phyloP scores from a whole-genome alignment of 306 rosid genomes.

The Prunus kanzakura region DNA sequence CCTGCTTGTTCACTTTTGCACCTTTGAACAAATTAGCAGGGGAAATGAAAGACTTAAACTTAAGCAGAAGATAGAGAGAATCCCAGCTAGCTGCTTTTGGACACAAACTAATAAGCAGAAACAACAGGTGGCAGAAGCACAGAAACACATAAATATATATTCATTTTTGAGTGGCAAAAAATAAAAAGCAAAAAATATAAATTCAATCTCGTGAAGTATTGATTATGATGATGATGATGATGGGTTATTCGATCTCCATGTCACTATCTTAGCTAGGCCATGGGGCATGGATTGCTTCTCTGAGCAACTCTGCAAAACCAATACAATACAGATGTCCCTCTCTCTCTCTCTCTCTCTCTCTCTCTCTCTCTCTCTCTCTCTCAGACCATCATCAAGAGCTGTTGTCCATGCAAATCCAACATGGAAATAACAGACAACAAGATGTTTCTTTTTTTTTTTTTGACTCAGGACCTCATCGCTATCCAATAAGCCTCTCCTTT shows the following conservation, averaged over 20 bases:
- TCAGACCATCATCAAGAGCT: conserved; percentile 20
- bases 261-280: conserved; percentile 55
- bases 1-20: background rate
- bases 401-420: conserved; percentile 36
- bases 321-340: conserved; percentile 27
- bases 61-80: background rate
- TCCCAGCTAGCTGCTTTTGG: background rate
- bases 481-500: conserved; percentile 27
- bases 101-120: no score
- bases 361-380: conserved; percentile 12
- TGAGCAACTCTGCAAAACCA: conserved; percentile 48
- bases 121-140: conserved; percentile 8
- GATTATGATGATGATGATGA: conserved; percentile 39
- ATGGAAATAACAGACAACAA: conserved; percentile 32
- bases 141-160: background rate
- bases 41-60: background rate
- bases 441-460: background rate
- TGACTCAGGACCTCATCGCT: conserved; percentile 19
- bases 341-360: background rate
- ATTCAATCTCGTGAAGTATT: conserved; percentile 41
- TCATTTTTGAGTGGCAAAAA: conserved; percentile 33
- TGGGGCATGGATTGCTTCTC: conserved; percentile 47
- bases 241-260: conserved; percentile 48
- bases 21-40: background rate
- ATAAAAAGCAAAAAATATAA: background rate